A percentile compares a stretch with the other conserved stretches of the same genome.
These are phyloP conservation scores for Medicago arabica DNA, from an alignment of 306 rosid genomes.

Conservation along the genomic window DNA sequence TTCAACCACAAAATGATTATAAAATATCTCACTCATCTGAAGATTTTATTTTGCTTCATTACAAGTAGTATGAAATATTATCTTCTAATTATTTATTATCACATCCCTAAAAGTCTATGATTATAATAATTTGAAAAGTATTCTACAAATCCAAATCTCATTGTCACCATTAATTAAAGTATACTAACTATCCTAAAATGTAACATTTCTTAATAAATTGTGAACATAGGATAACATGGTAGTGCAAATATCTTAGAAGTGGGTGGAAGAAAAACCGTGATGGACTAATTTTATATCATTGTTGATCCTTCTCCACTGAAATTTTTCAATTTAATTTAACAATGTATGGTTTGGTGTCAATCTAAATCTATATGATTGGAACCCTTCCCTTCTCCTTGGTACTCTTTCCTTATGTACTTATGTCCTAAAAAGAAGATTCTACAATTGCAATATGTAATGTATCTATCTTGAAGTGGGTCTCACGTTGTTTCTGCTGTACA, in stretches of 20 bases:
- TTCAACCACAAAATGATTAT: neutral
- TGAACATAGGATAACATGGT: neutral
- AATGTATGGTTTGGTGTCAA: slow-evolving; percentile 29
- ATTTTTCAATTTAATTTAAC: neutral
- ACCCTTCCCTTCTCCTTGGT: slow-evolving; percentile 22
- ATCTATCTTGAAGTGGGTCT: slow-evolving; percentile 42
- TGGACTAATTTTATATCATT: slow-evolving; percentile 15
- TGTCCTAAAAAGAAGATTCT: slow-evolving; percentile 39
- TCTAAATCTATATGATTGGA: slow-evolving; percentile 11
- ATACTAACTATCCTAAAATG: neutral
- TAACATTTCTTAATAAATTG: neutral
- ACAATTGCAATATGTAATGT: slow-evolving; percentile 21
- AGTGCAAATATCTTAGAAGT: neutral
- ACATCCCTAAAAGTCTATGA: slow-evolving; percentile 5
- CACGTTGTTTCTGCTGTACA: slow-evolving; percentile 45
- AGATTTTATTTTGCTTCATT: neutral
- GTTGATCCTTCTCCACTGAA: slow-evolving; percentile 26
- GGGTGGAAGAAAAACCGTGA: slow-evolving; percentile 8
- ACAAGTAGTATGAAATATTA: neutral
- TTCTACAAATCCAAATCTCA: neutral
- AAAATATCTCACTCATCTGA: neutral
- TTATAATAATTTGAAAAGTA: neutral
- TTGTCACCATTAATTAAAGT: neutral
- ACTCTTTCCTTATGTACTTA: slow-evolving; percentile 36
- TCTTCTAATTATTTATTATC: slow-evolving; percentile 17